Conservation (phyloP, 2,329 filamentous ascomycete species). For the Colletotrichum lentis region DNA sequence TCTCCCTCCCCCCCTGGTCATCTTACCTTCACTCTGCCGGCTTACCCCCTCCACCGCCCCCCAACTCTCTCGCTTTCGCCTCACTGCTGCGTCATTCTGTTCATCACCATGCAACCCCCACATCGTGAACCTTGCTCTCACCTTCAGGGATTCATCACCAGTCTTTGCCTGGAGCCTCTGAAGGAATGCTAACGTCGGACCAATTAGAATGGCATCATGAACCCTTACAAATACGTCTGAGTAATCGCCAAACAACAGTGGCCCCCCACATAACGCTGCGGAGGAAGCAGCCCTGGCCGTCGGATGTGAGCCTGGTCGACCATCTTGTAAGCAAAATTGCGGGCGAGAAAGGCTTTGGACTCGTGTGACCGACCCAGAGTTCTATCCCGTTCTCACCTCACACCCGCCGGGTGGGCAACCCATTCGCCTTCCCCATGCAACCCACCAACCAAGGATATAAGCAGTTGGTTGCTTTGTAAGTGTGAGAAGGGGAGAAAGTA, state of each 20-base stretch:
- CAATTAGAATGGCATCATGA: constrained; percentile 92
- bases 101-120: constrained; percentile 19
- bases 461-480: constrained; percentile 14
- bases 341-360: constrained; percentile 3
- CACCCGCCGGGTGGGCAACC: not conserved
- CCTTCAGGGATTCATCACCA: constrained; percentile 7
- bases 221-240: constrained; percentile 95
- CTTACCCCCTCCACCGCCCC: not conserved
- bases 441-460: not conserved
- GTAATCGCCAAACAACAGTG: constrained; percentile 29
- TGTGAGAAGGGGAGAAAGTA: not conserved
- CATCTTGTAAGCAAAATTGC: constrained; percentile 15
- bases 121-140: constrained; percentile 1
- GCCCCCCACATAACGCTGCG: constrained; percentile 11
- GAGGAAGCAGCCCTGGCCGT: not conserved
- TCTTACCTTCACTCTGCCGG: not conserved
- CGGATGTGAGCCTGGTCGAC: constrained; percentile 15
- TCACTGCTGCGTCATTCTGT: constrained; percentile 6
- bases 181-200: constrained; percentile 35
- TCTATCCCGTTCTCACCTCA: not conserved
- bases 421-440: not conserved
- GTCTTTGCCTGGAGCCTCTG: constrained; percentile 31
- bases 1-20: constrained; percentile 21
- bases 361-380: constrained; percentile 17
- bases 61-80: constrained; percentile 1